These are phyloP conservation scores for Cytospora chrysosperma DNA, from an alignment of 2,329 filamentous ascomycete species.

Conservation along the genomic window DNA sequence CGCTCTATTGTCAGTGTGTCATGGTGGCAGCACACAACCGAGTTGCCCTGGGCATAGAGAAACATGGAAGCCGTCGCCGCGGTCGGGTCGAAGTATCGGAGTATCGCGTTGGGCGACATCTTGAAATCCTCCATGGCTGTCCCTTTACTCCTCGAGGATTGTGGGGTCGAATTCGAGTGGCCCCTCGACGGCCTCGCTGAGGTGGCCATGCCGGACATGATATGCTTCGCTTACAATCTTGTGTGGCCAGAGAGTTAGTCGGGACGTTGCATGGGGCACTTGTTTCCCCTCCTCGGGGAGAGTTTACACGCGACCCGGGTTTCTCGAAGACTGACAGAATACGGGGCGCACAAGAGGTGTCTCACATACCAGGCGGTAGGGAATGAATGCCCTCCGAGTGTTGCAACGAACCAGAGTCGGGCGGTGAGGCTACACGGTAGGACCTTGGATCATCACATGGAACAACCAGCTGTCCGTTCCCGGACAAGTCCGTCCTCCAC, in stretches of 20 bases:
- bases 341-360: conserved; percentile 28
- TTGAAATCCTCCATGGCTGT: conserved; percentile 52
- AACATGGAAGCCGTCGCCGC: conserved; percentile 90
- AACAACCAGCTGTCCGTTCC: conserved; percentile 40
- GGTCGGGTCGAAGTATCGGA: conserved; percentile 75
- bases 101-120: conserved; percentile 49
- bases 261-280: conserved; percentile 26
- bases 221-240: conserved; percentile 31
- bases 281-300: conserved; percentile 18
- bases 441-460: conserved; percentile 43
- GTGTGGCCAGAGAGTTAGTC: conserved; percentile 31
- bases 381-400: conserved; percentile 34
- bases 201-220: conserved; percentile 55
- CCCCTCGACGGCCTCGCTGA: conserved; percentile 55
- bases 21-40: conserved; percentile 85
- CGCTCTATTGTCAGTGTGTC: conserved; percentile 88
- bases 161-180: conserved; percentile 54
- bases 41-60: conserved; percentile 79
- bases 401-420: conserved; percentile 39
- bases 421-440: conserved; percentile 42
- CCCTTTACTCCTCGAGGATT: conserved; percentile 49
- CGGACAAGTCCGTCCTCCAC: conserved; percentile 33
- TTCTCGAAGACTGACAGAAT: conserved; percentile 26
- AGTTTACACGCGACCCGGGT: conserved; percentile 27
- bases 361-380: conserved; percentile 42